Conservation (phyloP, 2,329 filamentous ascomycete genomes). For the Stagonosporopsis rhizophila region DNA sequence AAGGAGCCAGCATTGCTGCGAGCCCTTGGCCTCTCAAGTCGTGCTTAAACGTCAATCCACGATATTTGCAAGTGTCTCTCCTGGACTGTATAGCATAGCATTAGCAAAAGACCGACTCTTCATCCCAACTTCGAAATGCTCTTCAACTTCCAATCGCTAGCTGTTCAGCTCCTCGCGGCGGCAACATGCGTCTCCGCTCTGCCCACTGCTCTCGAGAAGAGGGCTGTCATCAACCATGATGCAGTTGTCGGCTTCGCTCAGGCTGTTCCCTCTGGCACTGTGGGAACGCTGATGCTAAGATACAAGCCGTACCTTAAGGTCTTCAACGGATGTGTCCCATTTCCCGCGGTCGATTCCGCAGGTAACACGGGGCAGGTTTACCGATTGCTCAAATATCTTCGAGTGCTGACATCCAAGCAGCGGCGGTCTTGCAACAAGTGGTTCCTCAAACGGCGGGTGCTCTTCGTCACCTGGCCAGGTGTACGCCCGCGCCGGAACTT, state of each 20-base stretch:
- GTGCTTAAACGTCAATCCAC: conserved; percentile 1
- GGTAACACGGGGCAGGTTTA: conserved; percentile 63
- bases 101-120: not conserved
- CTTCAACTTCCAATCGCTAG: conserved; percentile 27
- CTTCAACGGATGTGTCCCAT: conserved; percentile 67
- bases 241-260: conserved; percentile 62
- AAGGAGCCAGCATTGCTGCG: not conserved
- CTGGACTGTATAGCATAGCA: not conserved
- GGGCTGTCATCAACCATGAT: conserved; percentile 55
- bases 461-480: conserved; percentile 58
- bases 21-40: not conserved
- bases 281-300: conserved; percentile 59
- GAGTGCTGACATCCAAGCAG: conserved; percentile 34
- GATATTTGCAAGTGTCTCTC: not conserved
- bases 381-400: not conserved
- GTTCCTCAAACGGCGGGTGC: conserved; percentile 51
- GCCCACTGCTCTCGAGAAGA: conserved; percentile 41
- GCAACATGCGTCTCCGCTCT: conserved; percentile 31
- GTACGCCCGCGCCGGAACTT: conserved; percentile 55
- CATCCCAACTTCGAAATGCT: conserved; percentile 27
- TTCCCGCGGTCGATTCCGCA: conserved; percentile 64
- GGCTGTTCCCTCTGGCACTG: conserved; percentile 57
- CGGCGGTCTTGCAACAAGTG: conserved; percentile 54
- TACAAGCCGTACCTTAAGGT: conserved; percentile 65
- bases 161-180: conserved; percentile 33